Base-by-base conservation (phyloP, 176 grass and related monocot species). In the Guadua angustifolia region DNA sequence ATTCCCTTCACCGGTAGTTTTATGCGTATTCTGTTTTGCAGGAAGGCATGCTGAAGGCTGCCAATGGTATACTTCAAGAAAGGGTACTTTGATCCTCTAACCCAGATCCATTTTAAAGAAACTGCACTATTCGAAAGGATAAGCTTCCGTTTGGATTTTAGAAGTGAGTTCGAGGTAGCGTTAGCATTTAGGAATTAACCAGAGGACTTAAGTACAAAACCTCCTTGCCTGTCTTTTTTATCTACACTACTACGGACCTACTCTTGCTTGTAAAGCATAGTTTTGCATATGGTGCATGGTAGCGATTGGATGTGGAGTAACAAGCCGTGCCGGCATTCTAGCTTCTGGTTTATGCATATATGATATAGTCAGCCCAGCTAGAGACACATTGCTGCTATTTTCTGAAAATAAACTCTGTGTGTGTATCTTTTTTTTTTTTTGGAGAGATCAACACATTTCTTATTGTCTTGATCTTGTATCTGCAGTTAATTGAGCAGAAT, bases 31-130 rank as follows among this genome's bases (percentile, higher is more conserved):
- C 33, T 77, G 3, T 79, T 80, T 81, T 79, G 49, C 91, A 97
- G 94, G 91, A 90, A 75, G 91, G 89, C 46, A 83, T 88, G 66
- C 25, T 97, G 75, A 84, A 90, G 81, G 79, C 85, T 75, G 66
- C 89, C 6, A 97, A 94, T 76, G 69, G 81, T 42, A 80, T 94
- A 56, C 89, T 97, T 84, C 87, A 84, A 86, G 82, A 88, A 88
- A 97, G 90, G 91, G 89, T 94, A 89, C 10, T 85, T 22, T 51
- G 16, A 69, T 39, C 18, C 6, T 79, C 47, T 7, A 16, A 62
- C 38, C 6, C 38, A 5, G 11, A 40, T n/a, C 1, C 55, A 78
- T 69, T 39, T 71, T 10, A 40, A 56, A 66, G 12, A 78, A 56
- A 21, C 6, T 16, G 2, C 36, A 15, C 38, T 18, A 18, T 70